Conservation (phyloP, 495 filamentous ascomycete species). For the Thermothielavioides terrestris region DNA sequence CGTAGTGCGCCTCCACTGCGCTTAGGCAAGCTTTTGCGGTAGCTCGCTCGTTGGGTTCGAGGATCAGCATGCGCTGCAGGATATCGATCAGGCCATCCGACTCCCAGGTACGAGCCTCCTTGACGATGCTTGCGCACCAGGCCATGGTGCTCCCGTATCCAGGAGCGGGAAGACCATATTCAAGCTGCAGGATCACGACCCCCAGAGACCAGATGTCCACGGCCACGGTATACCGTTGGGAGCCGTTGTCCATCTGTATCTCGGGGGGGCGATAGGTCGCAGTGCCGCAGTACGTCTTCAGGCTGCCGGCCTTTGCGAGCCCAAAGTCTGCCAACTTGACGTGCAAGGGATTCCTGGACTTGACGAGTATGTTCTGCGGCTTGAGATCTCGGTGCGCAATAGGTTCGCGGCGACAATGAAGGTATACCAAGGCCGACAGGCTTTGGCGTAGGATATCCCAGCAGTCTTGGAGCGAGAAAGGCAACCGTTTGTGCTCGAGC, state of each 20-base stretch:
- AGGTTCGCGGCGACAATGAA: neutral
- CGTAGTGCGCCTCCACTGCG: no score
- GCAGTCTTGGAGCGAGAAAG: neutral
- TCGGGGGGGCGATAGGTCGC: neutral
- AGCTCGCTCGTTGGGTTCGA: neutral
- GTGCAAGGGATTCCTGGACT: neutral
- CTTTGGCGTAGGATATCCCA: neutral
- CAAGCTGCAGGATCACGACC: slow-evolving; percentile 3
- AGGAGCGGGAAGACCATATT: slow-evolving; percentile 2
- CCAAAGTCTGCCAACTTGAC: neutral
- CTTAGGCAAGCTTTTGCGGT: no score
- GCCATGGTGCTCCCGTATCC: neutral
- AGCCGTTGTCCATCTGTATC: neutral
- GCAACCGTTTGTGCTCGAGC: neutral
- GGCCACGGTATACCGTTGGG: neutral
- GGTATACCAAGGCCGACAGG: neutral
- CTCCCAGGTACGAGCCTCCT: neutral
- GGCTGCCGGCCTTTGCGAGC: neutral
- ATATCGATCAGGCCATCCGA: slow-evolving; percentile 1
- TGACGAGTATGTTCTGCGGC: neutral
- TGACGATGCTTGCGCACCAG: neutral
- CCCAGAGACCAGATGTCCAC: slow-evolving; percentile 11
- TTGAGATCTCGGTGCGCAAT: neutral
- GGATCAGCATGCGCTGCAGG: neutral
- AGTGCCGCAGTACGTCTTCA: neutral